phyloP scores from a whole-genome alignment of 2,329 filamentous ascomycete genomes.

The Arthrobotrys pseudoclavata region DNA sequence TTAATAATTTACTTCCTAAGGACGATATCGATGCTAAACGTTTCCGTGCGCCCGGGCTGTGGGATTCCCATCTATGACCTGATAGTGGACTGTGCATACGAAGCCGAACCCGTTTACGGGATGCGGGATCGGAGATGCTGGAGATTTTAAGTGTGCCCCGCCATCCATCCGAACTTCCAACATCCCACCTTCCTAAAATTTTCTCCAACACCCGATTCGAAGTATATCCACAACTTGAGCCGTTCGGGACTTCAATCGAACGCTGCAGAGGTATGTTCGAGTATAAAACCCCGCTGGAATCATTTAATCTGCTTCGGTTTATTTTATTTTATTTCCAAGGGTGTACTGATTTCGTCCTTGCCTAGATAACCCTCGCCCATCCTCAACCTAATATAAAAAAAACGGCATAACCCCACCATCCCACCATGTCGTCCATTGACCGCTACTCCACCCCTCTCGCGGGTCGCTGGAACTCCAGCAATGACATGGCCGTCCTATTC shows the following conservation, averaged over 20 bases:
- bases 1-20: no score
- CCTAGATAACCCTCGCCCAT: neutral
- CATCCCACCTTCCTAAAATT: slow-evolving; percentile 40
- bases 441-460: slow-evolving; percentile 31
- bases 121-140: slow-evolving; percentile 27
- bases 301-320: neutral
- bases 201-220: slow-evolving; percentile 20
- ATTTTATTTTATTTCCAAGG: neutral
- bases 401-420: slow-evolving; percentile 4
- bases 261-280: neutral
- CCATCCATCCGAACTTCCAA: slow-evolving; percentile 27
- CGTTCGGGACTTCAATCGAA: slow-evolving; percentile 12
- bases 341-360: neutral
- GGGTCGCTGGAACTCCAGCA: slow-evolving; percentile 75
- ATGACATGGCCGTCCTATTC: slow-evolving; percentile 84
- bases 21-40: no score
- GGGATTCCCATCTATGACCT: slow-evolving; percentile 10
- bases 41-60: slow-evolving; percentile 23
- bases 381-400: neutral
- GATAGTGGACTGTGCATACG: slow-evolving; percentile 6
- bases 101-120: neutral
- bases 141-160: slow-evolving; percentile 17
- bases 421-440: slow-evolving; percentile 22
- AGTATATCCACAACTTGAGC: neutral
- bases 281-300: neutral